phyloP scores from a whole-genome alignment of 371 early-diverging fungal genomes.

The Mucor circinelloides region DNA sequence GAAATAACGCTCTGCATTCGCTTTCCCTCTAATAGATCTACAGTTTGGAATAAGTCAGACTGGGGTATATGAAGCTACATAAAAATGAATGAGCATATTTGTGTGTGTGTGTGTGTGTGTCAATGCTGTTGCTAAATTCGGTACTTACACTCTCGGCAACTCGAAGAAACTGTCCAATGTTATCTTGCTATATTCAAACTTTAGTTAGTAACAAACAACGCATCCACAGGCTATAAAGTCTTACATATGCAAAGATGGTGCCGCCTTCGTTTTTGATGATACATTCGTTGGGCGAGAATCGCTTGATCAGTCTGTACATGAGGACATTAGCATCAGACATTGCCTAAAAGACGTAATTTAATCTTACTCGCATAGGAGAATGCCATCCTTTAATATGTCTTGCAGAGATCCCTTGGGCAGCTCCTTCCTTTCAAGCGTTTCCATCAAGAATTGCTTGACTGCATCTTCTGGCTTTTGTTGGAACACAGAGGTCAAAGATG shows the following conservation, averaged over 20 bases:
- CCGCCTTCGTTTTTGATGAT: constrained; percentile 24
- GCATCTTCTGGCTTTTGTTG: constrained; percentile 26
- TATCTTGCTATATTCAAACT: constrained; percentile 69
- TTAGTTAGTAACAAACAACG: neutral
- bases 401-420: constrained; percentile 35
- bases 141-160: constrained; percentile 55
- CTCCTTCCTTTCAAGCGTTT: constrained; percentile 22
- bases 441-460: constrained; percentile 34
- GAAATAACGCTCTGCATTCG: constrained; percentile 72
- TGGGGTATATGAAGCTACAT: constrained; percentile 73
- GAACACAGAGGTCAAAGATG: neutral
- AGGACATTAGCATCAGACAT: neutral
- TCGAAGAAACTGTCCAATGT: constrained; percentile 68
- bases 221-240: neutral
- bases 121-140: neutral
- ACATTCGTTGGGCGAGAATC: constrained; percentile 20
- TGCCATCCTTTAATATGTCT: constrained; percentile 48
- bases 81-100: neutral
- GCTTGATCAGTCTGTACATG: constrained; percentile 15
- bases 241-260: constrained; percentile 27
- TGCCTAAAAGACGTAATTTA: neutral
- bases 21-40: constrained; percentile 90
- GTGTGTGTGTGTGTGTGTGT: too few relatives aligned
- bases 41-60: constrained; percentile 90
- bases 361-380: constrained; percentile 49